phyloP scores from a whole-genome alignment of 257 asterid species.

The Nicotiana obtusifolia region DNA sequence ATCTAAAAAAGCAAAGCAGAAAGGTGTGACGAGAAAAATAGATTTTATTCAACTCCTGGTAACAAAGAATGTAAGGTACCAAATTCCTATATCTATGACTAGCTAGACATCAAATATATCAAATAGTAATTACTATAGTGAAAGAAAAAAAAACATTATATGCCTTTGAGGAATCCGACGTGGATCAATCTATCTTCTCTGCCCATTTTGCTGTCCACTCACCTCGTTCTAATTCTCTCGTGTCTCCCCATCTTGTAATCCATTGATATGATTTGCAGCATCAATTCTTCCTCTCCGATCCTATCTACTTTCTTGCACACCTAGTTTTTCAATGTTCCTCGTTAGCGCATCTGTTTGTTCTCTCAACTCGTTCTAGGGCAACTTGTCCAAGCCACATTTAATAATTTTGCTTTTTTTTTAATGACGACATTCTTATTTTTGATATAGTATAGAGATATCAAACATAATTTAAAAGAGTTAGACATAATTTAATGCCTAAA shows the following conservation, averaged over 20 bases:
- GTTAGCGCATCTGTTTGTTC: neutral
- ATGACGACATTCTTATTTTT: neutral
- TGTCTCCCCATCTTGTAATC: no score
- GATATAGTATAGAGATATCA: neutral
- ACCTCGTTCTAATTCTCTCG: no score
- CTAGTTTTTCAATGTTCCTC: neutral
- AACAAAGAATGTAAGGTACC: no score
- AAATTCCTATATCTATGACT: no score
- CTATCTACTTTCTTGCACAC: neutral
- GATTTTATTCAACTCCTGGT: no score
- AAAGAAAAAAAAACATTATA: no score
- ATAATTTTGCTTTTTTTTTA: neutral
- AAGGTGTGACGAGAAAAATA: neutral
- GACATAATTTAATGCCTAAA: neutral
- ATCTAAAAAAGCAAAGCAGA: neutral
- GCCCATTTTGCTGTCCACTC: no score
- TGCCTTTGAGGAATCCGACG: no score
- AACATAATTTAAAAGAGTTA: neutral
- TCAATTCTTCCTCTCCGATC: neutral
- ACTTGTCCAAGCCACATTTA: neutral
- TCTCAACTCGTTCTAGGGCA: neutral
- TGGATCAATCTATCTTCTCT: no score
- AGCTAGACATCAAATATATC: no score
- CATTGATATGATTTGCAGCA: no score
- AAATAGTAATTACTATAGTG: no score